These are phyloP conservation scores for Saturnispora serradocipensis DNA, from an alignment of 805 yeast genomes.

Conservation along the genomic window DNA sequence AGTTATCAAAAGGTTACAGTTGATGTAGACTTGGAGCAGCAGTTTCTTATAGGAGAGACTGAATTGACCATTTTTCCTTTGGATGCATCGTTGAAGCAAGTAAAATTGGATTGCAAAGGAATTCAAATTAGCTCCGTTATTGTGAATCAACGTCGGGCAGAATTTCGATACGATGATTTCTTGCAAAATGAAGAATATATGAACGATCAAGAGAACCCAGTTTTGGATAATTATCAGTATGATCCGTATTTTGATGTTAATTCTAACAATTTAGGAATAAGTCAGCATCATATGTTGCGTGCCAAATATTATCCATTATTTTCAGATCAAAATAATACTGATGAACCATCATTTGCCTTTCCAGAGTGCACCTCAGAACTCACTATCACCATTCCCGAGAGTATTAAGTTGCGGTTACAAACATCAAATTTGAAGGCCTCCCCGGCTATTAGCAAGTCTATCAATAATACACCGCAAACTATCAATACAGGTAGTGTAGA, in stretches of 20 bases:
- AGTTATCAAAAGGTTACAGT: slow-evolving; percentile 79
- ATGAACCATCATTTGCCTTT: slow-evolving; percentile 21
- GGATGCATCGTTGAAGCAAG: slow-evolving; percentile 42
- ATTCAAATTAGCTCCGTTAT: slow-evolving; percentile 53
- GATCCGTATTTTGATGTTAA: slow-evolving; percentile 33
- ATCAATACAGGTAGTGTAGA: slow-evolving; percentile 24
- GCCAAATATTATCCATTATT: slow-evolving; percentile 44
- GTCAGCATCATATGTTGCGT: slow-evolving; percentile 53
- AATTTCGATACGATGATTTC: slow-evolving; percentile 48
- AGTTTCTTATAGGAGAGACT: slow-evolving; percentile 58
- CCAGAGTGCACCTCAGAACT: slow-evolving; percentile 53
- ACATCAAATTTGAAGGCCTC: slow-evolving; percentile 33
- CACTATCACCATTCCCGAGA: slow-evolving; percentile 53
- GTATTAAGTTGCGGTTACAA: slow-evolving; percentile 50
- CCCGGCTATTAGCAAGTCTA: slow-evolving; percentile 28
- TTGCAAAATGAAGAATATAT: slow-evolving; percentile 29
- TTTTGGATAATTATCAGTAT: slow-evolving; percentile 24
- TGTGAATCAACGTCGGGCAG: slow-evolving; percentile 52
- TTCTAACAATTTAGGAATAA: slow-evolving; percentile 32
- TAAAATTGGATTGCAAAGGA: slow-evolving; percentile 76
- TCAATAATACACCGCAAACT: slow-evolving; percentile 27
- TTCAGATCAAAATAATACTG: slow-evolving; percentile 34
- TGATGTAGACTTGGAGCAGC: slow-evolving; percentile 67
- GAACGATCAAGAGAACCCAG: slow-evolving; percentile 24
- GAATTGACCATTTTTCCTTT: slow-evolving; percentile 76